Base-by-base conservation (phyloP, 441 rosid genomes). In the Flueggea neowawraea region DNA sequence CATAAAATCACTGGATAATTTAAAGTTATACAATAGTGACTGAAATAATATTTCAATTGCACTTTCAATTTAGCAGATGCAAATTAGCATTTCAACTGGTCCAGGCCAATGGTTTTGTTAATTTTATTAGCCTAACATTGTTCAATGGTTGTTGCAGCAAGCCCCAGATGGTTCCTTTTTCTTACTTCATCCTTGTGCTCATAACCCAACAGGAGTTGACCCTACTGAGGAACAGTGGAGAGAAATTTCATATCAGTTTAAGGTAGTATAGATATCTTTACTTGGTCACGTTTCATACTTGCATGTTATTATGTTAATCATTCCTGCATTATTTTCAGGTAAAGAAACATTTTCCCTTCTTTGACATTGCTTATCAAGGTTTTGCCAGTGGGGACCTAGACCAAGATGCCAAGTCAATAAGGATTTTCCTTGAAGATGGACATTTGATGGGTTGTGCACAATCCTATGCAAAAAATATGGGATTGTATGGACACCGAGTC, bases 321-420 rank as follows among this genome's bases (percentile, higher is more conserved):
- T 44, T 51, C 16, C 33, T 54, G 45, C n/a, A 53, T 47, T 59
- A 8, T 22, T 33, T 71, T 16, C 68, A 86, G 89, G 82, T 71
- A 53, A 83, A 80, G 71, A 77, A 76, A 69, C 89, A 83, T 71
- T 83, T 83, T n/a, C 87, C 89, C 59, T 86, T 81, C 78, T 86
- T 86, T 57, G 92, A 86, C 78, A 72, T 80, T 77, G 92, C 89
- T 61, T 83, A 86, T 75, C 92, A 86, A 84, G 92, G 92, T 36
- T 80, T 83, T 45, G 87, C 84, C 6, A 86, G 87, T 1, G 89
- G 92, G 12, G 60, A 80, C 72, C 65, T 76, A 43, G 87, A 73
- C 28, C 73, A 15, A 65, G 92, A 86, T 69, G 79, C 85, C 57
- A 58, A 0, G 50, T 79, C 87, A 22, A 78, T 86, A 56, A 73